Conservation (phyloP, 2,329 filamentous ascomycete genomes). For the Geosmithia putterillii region DNA sequence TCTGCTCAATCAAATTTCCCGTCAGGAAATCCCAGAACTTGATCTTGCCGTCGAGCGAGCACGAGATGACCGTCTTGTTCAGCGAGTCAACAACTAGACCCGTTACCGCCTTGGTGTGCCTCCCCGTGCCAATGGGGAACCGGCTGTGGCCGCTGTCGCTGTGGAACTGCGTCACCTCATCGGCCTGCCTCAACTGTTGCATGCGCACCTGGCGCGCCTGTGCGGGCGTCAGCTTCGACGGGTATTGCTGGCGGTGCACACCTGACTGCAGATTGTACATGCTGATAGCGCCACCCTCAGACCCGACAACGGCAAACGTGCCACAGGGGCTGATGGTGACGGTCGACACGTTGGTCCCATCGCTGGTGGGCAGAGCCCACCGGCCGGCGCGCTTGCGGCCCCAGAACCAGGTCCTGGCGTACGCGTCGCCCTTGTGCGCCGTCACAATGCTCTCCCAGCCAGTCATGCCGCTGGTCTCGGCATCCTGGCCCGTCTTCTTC, state of each 20-base stretch:
- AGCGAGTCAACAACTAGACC: slow-evolving; percentile 82
- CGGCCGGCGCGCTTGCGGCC: slow-evolving; percentile 83
- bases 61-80: slow-evolving; percentile 77
- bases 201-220: slow-evolving; percentile 67
- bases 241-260: slow-evolving; percentile 76
- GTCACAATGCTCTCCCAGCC: slow-evolving; percentile 98
- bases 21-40: slow-evolving; percentile 98
- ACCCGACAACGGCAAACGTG: slow-evolving; percentile 86
- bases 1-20: slow-evolving; percentile 64
- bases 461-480: slow-evolving; percentile 63
- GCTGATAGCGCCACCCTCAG: slow-evolving; percentile 69
- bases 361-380: slow-evolving; percentile 83
- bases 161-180: slow-evolving; percentile 44
- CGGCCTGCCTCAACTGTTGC: slow-evolving; percentile 45
- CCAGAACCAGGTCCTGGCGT: slow-evolving; percentile 96
- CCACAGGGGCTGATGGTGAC: slow-evolving; percentile 86
- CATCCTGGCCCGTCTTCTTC: slow-evolving; percentile 50
- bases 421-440: slow-evolving; percentile 74
- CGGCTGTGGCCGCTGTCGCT: slow-evolving; percentile 22
- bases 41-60: slow-evolving; percentile 78
- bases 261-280: slow-evolving; percentile 98
- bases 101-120: slow-evolving; percentile 72
- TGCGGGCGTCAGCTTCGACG: slow-evolving; percentile 61
- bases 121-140: slow-evolving; percentile 46
- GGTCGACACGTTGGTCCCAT: slow-evolving; percentile 70